Conservation (phyloP, 1,139 yeast genomes). For the Candida tropicalis region DNA sequence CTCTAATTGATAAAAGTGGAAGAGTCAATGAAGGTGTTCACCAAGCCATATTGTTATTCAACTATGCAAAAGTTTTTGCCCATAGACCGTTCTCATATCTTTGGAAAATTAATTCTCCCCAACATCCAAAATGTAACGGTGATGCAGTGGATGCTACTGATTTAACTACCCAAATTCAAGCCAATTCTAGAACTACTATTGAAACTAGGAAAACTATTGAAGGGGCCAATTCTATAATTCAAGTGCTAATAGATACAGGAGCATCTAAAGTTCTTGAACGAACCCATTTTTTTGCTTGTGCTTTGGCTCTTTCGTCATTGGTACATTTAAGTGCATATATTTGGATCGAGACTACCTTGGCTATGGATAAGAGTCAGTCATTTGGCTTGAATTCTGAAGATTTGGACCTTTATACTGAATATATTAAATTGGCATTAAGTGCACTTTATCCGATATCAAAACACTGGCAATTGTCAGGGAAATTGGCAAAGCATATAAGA, state of each 20-base stretch:
- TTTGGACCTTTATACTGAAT: constrained; percentile 45
- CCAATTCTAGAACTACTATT: constrained; percentile 44
- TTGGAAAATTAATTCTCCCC: constrained; percentile 50
- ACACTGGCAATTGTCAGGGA: constrained; percentile 53
- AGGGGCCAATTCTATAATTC: constrained; percentile 51
- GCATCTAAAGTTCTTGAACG: constrained; percentile 42
- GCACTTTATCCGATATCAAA: constrained; percentile 49
- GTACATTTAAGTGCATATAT: constrained; percentile 53
- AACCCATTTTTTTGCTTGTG: constrained; percentile 53
- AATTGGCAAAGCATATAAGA: constrained; percentile 44
- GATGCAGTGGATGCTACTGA: constrained; percentile 16
- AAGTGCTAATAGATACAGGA: constrained; percentile 46
- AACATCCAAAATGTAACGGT: constrained; percentile 36
- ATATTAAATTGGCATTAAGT: constrained; percentile 47
- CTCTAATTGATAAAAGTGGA: constrained; percentile 41
- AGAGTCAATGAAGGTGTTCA: constrained; percentile 53
- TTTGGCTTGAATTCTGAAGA: constrained; percentile 30
- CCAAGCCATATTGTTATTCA: constrained; percentile 46
- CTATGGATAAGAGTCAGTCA: constrained; percentile 10
- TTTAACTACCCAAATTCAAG: constrained; percentile 15
- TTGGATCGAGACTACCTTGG: constrained; percentile 41
- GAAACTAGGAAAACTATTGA: constrained; percentile 55
- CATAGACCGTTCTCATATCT: constrained; percentile 53
- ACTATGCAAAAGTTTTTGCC: constrained; percentile 52
- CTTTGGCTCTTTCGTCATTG: constrained; percentile 51